phyloP scores from a whole-genome alignment of 2,329 filamentous ascomycete genomes.

The Alternaria sp. region DNA sequence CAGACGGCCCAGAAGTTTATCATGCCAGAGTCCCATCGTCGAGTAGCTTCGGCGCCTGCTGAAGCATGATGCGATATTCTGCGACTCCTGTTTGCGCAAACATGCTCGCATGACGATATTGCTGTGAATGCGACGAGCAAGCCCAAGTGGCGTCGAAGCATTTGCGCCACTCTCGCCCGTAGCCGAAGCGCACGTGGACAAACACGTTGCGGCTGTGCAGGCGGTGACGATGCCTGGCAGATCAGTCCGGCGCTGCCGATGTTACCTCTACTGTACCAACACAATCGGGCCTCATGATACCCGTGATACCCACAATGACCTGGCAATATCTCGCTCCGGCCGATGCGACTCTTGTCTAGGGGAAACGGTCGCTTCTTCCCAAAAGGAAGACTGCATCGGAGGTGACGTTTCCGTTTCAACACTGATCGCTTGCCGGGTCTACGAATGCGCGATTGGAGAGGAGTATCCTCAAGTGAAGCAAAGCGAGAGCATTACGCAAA shows the following conservation, averaged over 20 bases:
- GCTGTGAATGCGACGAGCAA: not conserved
- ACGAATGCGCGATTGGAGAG: conserved; percentile 37
- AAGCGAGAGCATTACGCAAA: conserved; percentile 35
- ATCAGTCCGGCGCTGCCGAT: conserved; percentile 42
- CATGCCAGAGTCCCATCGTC: conserved; percentile 32
- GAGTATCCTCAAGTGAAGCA: conserved; percentile 35
- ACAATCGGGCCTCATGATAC: conserved; percentile 6
- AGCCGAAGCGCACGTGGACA: conserved; percentile 20
- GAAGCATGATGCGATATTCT: conserved; percentile 34
- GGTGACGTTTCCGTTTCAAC: conserved; percentile 39
- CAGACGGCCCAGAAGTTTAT: conserved; percentile 36
- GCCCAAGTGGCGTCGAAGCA: conserved; percentile 14
- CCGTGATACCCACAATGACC: conserved; percentile 9
- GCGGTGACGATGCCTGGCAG: conserved; percentile 28
- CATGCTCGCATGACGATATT: conserved; percentile 15
- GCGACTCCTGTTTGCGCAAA: conserved; percentile 28
- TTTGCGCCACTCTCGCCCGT: conserved; percentile 28
- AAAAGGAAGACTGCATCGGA: conserved; percentile 22
- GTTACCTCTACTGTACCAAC: conserved; percentile 13
- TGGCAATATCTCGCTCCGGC: conserved; percentile 25
- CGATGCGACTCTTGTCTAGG: conserved; percentile 30
- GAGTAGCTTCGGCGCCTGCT: conserved; percentile 50
- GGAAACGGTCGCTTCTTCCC: conserved; percentile 26
- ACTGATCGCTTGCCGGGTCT: conserved; percentile 24
- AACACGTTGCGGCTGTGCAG: conserved; percentile 39